Evolutionary conservation across 2,329 filamentous ascomycete genomes (phyloP).

Genomic region (Tolypocladium album): DNA sequence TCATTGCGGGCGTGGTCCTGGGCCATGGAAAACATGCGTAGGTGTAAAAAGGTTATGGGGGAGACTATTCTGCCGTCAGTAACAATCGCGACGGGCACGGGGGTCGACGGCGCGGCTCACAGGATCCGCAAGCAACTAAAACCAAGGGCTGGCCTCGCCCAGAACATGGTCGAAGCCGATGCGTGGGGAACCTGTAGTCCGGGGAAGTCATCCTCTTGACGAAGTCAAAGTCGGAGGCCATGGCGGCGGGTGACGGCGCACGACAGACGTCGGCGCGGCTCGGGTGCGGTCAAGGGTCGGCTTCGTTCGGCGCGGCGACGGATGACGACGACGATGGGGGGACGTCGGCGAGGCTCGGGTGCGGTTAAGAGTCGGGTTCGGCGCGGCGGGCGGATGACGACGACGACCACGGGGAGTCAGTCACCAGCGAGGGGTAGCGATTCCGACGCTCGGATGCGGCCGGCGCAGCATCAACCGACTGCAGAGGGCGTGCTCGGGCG

Average conservation of each 20-base stretch:
- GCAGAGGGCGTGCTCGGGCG: background rate
- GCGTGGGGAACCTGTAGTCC: background rate
- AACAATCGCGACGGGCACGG: no score
- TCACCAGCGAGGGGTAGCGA: background rate
- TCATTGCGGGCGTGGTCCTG: slow-evolving; percentile 58
- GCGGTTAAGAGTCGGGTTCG: background rate
- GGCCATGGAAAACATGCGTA: slow-evolving; percentile 84
- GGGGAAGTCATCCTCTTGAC: background rate
- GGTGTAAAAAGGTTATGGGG: slow-evolving; percentile 64
- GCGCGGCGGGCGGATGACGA: background rate
- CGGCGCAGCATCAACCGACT: background rate
- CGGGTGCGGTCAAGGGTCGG: no score
- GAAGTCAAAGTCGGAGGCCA: background rate
- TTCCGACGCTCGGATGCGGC: background rate
- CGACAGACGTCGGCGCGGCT: background rate
- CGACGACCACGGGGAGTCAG: background rate
- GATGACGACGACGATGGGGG: background rate
- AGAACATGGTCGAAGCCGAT: background rate
- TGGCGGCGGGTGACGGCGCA: background rate
- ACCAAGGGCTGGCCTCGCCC: background rate
- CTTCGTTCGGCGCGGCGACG: background rate
- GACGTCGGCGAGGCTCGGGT: background rate
- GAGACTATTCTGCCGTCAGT: slow-evolving; percentile 31
- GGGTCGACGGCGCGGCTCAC: no score
- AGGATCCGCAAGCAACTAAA: background rate